Percentiles rank a stretch among this genome's conserved stretches.
Conservation (phyloP, 192 early-diverging fungal genomes). For the Jimgerdemannia flammicorona region DNA sequence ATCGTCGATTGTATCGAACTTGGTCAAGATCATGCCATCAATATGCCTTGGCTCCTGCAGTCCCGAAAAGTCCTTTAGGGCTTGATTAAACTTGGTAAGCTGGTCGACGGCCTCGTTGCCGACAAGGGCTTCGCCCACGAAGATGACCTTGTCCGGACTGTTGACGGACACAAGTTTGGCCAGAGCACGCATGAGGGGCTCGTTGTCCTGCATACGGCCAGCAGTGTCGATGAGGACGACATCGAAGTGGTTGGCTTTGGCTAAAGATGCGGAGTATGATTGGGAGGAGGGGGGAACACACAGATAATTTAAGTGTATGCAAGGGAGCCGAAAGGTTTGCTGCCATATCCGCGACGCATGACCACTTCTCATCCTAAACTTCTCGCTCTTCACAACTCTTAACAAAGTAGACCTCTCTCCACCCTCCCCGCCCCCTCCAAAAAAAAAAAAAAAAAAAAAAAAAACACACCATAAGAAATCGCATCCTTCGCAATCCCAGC, state of each 20-base stretch:
- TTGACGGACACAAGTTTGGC: conserved; percentile 92
- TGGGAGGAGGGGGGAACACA: no score
- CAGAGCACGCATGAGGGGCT: conserved; percentile 94
- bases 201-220: conserved; percentile 98
- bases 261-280: no score
- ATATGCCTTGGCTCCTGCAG: conserved; percentile 81
- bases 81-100: conserved; percentile 93
- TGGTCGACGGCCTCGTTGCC: conserved; percentile 98
- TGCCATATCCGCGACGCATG: no score
- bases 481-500: conserved; percentile 95
- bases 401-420: no score
- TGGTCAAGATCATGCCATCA: conserved; percentile 94
- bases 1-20: conserved; percentile 97
- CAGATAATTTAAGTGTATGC: no score
- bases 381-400: no score
- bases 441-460: no score
- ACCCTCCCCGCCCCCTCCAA: no score
- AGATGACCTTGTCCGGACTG: conserved; percentile 93
- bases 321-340: no score
- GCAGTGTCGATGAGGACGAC: conserved; percentile 96
- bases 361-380: no score
- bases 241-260: conserved; percentile 71
- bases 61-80: conserved; percentile 86
- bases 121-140: conserved; percentile 96
- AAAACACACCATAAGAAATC: conserved; percentile 59